Evolutionary conservation across 2,329 filamentous ascomycete genomes (phyloP).

Genomic region (Cladophialophora psammophila): DNA sequence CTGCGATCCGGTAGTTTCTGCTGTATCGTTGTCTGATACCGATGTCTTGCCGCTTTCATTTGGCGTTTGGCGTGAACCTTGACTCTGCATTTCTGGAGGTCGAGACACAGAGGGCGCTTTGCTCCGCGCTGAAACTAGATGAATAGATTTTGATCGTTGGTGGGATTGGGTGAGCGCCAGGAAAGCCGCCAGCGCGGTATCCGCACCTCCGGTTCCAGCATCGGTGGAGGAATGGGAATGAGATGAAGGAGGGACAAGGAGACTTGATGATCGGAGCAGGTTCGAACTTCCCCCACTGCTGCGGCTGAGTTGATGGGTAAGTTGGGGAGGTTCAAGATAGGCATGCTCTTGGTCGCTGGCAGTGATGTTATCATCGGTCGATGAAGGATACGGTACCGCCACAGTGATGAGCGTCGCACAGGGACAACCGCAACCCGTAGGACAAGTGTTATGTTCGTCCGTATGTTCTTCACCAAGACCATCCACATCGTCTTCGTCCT

Average conservation of each 20-base stretch:
- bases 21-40: background rate
- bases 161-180: conserved; percentile 36
- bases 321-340: conserved; percentile 3
- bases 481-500: conserved; percentile 22
- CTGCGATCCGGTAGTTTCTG: background rate
- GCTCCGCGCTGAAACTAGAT: conserved; percentile 19
- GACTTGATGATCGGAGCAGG: conserved; percentile 26
- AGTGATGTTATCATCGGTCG: conserved; percentile 4
- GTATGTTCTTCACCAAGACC: conserved; percentile 26
- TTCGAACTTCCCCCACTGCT: conserved; percentile 16
- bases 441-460: conserved; percentile 44
- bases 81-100: background rate
- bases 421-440: conserved; percentile 57
- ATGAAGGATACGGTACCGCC: conserved; percentile 45
- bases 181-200: conserved; percentile 34
- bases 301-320: conserved; percentile 19
- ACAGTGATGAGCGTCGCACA: conserved; percentile 51
- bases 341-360: conserved; percentile 8
- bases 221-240: conserved; percentile 4
- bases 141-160: conserved; percentile 30
- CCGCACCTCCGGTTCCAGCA: conserved; percentile 10
- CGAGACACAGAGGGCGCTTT: conserved; percentile 16
- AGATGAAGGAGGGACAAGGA: conserved; percentile 14
- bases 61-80: background rate
- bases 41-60: conserved; percentile 1